phyloP scores from a whole-genome alignment of 371 early-diverging fungal genomes.

The Apophysomyces trapeziformis region DNA sequence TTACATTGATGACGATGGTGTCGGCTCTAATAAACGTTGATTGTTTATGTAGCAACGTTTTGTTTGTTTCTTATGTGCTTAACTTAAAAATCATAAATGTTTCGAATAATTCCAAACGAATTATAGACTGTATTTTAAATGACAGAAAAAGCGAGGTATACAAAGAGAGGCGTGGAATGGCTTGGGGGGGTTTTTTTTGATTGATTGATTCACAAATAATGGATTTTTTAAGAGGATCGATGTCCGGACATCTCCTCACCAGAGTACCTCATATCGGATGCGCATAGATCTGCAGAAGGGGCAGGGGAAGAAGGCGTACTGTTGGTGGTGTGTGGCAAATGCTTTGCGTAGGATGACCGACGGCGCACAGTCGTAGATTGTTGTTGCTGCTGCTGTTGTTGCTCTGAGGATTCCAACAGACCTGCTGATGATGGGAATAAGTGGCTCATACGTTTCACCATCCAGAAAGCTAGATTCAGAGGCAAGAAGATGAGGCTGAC shows the following conservation, averaged over 20 bases:
- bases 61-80: too few relatives aligned
- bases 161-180: not conserved
- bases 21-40: too few relatives aligned
- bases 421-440: not conserved
- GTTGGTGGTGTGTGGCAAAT: not conserved
- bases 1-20: too few relatives aligned
- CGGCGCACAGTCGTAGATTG: not conserved
- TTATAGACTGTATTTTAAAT: too few relatives aligned
- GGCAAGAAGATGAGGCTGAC: conserved; percentile 33
- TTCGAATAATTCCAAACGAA: too few relatives aligned
- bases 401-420: not conserved
- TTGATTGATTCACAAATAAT: not conserved
- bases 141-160: too few relatives aligned
- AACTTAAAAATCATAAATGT: too few relatives aligned
- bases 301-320: not conserved
- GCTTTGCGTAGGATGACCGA: not conserved
- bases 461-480: conserved; percentile 26
- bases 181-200: not conserved
- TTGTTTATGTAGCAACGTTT: too few relatives aligned
- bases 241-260: not conserved
- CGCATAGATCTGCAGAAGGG: not conserved
- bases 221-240: not conserved
- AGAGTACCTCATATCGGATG: not conserved
- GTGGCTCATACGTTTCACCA: not conserved
- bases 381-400: not conserved